Base-by-base conservation (phyloP, 345 rosid genomes). In the Punica granatum region DNA sequence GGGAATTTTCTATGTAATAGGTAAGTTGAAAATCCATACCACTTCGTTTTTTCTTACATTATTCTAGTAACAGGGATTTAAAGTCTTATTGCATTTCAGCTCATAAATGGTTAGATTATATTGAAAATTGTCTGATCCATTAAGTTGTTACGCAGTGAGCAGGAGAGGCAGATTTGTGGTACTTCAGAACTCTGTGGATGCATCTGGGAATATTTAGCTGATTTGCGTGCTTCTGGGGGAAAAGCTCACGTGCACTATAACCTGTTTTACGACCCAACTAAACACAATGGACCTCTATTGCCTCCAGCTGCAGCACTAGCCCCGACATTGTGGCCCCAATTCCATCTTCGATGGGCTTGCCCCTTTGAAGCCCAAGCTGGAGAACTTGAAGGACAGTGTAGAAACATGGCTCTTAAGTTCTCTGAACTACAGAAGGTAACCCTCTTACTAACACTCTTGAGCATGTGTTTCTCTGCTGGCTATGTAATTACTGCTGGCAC, bases 221-320 rank as follows among this genome's bases (percentile, higher is more conserved):
- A 89, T 88, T 34, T 86, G 76, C 98, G 98, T 75, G 75, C 80
- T 66, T 77, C 68, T 0, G 77, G 69, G 67, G 87, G 83, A 66
- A 81, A 82, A 53, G 82, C 87, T 65, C 96, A 91, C 75, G 81
- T 67, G 65, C 99, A 94, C 78, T 80, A 77, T 78, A 94, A 94
- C 77, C 85, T 86, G 34, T 88, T 89, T 65, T 94, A 88, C 73
- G 83, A 90, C 77, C 85, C 90, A 64, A 61, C 69, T 33, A 89
- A 72, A 81, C 81, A 88, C 70, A 51, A 74, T 54, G 83, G 81
- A 54, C 77, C 88, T 56, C 79, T 94, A 67, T 71, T 86, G 67
- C 98, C 97, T 72, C 97, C 99, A 3, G 99, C 99, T 16, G 99
- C 98, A 75, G 96, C 98, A 77, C 82, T 94, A 67, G 97, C 99